Base-by-base conservation (phyloP, 331 rosid species). In the Telfairia occidentalis region DNA sequence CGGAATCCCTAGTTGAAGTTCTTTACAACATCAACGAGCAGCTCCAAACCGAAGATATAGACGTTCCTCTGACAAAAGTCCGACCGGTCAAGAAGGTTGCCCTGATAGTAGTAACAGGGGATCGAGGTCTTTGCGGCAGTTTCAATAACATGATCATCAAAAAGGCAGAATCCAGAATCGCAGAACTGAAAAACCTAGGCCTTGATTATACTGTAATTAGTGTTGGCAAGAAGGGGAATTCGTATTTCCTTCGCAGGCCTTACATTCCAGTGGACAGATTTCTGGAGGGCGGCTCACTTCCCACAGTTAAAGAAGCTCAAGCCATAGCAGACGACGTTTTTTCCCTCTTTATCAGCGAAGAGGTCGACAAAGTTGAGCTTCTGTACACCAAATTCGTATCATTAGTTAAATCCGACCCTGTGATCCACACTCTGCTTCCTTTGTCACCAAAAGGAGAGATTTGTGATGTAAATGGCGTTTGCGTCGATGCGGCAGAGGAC, bases 1-100 rank as follows among this genome's bases (percentile, higher is more conserved):
- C 96, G 10, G 88, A 92, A 80, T 87, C 96, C 52, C 90, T 92
- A 0, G 96, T 92, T 9, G 97, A 90, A 72, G 94, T 92, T 30
- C 97, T 92, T 74, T 92, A 92, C 88, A 88, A 82, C 81, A 90
- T 92, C 89, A 92, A 92, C 40, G 96, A 92, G 83, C 97, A 92
- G 81, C 95, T 92, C 50, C 96, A 87, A 76, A 85, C 87, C 2
- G 97, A 92, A 0, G 97, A 92, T 34, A 12, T 88, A 0, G 95
- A 92, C 24, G 52, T 58, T 16, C 96, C 96, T 69, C 91, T 92
- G 7, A 87, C 96, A 18, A 92, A 81, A 7, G 71, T 84, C 15
- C 83, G 96, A 73, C 89, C 97, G 0, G 97, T 92, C 63, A 92
- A 88, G 83, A 92, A 88, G 67, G 88, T 90, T 7, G 92, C 90